Percentiles rank a stretch among this genome's conserved stretches.
Conservation (phyloP, 179 eudicot species). For the Beta corolliflora region DNA sequence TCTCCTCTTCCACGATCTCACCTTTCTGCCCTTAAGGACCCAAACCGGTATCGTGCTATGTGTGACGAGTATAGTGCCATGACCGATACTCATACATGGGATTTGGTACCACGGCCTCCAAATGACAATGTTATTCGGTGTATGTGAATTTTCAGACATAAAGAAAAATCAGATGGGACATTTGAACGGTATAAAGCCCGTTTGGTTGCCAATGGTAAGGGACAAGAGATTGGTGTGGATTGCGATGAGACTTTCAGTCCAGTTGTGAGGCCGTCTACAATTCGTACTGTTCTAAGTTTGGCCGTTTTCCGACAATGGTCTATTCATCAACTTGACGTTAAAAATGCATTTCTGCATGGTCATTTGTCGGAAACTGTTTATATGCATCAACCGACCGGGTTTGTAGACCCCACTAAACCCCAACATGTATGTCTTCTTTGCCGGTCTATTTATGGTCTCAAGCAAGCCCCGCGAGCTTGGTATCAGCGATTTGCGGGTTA, state of each 20-base stretch:
- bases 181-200: background rate
- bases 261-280: background rate
- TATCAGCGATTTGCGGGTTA: background rate
- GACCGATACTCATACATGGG: background rate
- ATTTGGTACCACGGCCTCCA: background rate
- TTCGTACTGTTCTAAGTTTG: background rate
- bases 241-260: background rate
- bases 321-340: background rate
- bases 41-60: background rate
- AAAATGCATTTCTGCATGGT: background rate
- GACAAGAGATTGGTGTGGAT: background rate
- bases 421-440: background rate
- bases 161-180: no score
- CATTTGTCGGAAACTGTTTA: background rate
- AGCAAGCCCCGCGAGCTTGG: constrained; percentile 1
- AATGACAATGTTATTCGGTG: background rate
- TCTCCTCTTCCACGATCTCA: background rate
- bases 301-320: background rate
- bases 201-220: background rate
- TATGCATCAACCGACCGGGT: background rate
- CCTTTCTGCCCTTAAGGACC: background rate
- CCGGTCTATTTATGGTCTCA: constrained; percentile 1
- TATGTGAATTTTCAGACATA: background rate
- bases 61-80: background rate
- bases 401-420: background rate